Evolutionary conservation across 1,284 basidiomycete genomes (phyloP).

Genomic region (Tylopilus sp.): DNA sequence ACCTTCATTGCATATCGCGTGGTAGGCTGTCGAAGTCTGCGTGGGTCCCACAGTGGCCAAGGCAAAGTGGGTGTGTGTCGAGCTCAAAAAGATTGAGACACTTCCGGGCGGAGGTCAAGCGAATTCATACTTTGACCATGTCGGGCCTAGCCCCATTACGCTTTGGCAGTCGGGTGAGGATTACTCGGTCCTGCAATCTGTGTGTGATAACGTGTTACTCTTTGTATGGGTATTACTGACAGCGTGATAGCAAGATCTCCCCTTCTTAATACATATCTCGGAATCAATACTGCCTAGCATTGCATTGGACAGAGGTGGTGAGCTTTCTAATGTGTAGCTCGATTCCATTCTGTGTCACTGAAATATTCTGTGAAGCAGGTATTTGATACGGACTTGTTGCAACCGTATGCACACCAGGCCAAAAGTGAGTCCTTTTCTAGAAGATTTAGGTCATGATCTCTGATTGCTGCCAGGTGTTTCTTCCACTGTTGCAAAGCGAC

Average conservation of each 20-base stretch:
- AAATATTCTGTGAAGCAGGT: constrained; percentile 55
- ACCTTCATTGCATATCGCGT: constrained; percentile 14
- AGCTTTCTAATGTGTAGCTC: constrained; percentile 24
- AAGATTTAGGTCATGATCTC: constrained; percentile 2
- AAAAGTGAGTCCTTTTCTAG: constrained; percentile 59
- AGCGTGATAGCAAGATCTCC: constrained; percentile 68
- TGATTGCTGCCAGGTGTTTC: constrained; percentile 56
- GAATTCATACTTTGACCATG: constrained; percentile 74
- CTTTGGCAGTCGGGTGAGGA: constrained; percentile 77
- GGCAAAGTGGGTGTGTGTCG: constrained; percentile 88
- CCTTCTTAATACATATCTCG: constrained; percentile 84
- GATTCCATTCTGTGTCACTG: neutral
- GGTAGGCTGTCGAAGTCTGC: constrained; percentile 81
- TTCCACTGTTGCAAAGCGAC: constrained; percentile 73
- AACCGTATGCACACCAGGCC: constrained; percentile 80
- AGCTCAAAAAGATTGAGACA: constrained; percentile 85
- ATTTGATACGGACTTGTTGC: constrained; percentile 87
- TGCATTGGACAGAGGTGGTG: constrained; percentile 73
- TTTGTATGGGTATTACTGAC: constrained; percentile 38
- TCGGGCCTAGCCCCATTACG: constrained; percentile 73
- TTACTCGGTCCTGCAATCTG: constrained; percentile 69
- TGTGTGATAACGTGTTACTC: constrained; percentile 49
- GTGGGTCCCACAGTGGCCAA: constrained; percentile 76
- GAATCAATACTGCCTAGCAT: constrained; percentile 84
- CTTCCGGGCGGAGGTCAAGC: constrained; percentile 71